These are phyloP conservation scores for Leucogyrophana mollusca DNA, from an alignment of 768 basidiomycete genomes.

Conservation along the genomic window DNA sequence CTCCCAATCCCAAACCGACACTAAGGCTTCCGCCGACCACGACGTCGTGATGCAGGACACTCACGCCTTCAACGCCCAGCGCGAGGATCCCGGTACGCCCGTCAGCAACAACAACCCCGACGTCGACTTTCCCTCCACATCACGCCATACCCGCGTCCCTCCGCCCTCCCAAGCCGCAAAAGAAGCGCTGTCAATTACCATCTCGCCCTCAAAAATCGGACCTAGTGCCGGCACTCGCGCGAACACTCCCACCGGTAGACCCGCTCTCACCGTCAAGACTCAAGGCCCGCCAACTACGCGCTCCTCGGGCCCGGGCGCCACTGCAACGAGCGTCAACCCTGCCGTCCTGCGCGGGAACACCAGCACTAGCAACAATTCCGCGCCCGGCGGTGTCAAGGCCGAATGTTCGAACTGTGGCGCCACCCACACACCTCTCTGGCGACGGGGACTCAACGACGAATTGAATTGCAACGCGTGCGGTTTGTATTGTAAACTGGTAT, in stretches of 20 bases:
- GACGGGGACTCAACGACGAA: slow-evolving; percentile 84
- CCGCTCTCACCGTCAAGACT: slow-evolving; percentile 62
- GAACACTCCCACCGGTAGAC: slow-evolving; percentile 45
- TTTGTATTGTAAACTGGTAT: slow-evolving; percentile 80
- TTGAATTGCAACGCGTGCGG: slow-evolving; percentile 82
- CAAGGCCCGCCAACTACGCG: slow-evolving; percentile 43
- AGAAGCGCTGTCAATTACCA: slow-evolving; percentile 34
- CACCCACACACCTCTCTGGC: slow-evolving; percentile 86
- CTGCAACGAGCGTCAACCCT: slow-evolving; percentile 56
- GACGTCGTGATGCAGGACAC: slow-evolving; percentile 30
- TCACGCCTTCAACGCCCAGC: slow-evolving; percentile 8
- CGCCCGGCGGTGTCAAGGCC: slow-evolving; percentile 65
- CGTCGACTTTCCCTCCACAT: slow-evolving; percentile 25
- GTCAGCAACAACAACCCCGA: slow-evolving; percentile 17
- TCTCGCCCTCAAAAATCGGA: slow-evolving; percentile 58
- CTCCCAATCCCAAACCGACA: slow-evolving; percentile 9
- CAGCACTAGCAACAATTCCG: slow-evolving; percentile 32
- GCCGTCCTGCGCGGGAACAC: slow-evolving; percentile 31
- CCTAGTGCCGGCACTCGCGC: slow-evolving; percentile 50
- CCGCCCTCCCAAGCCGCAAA: slow-evolving; percentile 43
- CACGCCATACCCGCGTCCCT: slow-evolving; percentile 18
- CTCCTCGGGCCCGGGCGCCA: slow-evolving; percentile 63
- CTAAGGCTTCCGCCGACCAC: slow-evolving; percentile 7
- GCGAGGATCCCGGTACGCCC: slow-evolving; percentile 5
- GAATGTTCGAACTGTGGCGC: slow-evolving; percentile 90